phyloP scores from a whole-genome alignment of 1,284 basidiomycete species.

The Exobasidium cylindrosporum region DNA sequence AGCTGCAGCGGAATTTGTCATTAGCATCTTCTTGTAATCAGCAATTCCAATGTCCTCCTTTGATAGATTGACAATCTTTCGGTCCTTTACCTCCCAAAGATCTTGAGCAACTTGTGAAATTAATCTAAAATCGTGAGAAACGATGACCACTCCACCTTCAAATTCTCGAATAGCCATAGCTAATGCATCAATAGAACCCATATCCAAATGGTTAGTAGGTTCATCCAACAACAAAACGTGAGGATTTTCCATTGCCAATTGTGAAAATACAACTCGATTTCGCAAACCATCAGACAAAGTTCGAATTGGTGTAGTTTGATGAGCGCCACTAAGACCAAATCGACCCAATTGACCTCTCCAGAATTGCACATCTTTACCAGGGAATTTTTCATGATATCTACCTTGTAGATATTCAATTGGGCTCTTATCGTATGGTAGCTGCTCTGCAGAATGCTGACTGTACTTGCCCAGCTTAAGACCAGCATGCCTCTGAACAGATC shows the following conservation, averaged over 20 bases:
- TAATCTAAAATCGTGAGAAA: constrained; percentile 52
- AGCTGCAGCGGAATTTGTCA: constrained; percentile 43
- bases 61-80: constrained; percentile 87
- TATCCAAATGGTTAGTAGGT: constrained; percentile 86
- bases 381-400: constrained; percentile 75
- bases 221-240: constrained; percentile 58
- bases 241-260: constrained; percentile 63
- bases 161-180: constrained; percentile 93
- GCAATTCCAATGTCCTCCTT: constrained; percentile 65
- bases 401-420: constrained; percentile 92
- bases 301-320: constrained; percentile 91
- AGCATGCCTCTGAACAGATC: constrained; percentile 82
- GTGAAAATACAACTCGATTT: constrained; percentile 88
- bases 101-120: constrained; percentile 65
- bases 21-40: constrained; percentile 54
- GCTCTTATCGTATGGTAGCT: constrained; percentile 86
- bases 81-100: constrained; percentile 95
- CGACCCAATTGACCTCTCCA: constrained; percentile 92
- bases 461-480: constrained; percentile 84
- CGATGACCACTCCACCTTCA: constrained; percentile 79
- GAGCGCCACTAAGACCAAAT: constrained; percentile 88
- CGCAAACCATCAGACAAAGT: constrained; percentile 86
- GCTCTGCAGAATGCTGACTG: constrained; percentile 97
- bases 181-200: constrained; percentile 92
- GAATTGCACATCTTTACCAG: constrained; percentile 88